Evolutionary conservation across 805 yeast genomes (phyloP).

Genomic region (Peterozyma xylosa): DNA sequence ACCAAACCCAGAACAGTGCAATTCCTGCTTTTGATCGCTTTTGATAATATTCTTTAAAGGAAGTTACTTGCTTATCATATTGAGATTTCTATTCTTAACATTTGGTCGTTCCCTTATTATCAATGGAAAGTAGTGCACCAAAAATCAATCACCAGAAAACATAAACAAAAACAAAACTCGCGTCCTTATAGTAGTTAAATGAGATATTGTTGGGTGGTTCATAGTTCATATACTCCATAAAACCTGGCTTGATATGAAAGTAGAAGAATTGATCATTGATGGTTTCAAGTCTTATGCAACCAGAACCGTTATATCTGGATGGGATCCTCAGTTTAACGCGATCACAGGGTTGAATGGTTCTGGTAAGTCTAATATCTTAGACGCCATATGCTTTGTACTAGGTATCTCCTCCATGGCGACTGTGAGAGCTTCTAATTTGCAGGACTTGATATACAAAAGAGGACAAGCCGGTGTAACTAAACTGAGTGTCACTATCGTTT

Average conservation of each 20-base stretch:
- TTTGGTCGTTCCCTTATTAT: no score
- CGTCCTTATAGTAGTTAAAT: no score
- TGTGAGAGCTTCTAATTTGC: constrained; percentile 87
- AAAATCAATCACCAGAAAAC: no score
- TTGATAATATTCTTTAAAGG: no score
- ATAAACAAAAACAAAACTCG: no score
- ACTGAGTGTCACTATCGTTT: constrained; percentile 94
- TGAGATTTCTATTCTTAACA: no score
- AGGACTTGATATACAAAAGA: constrained; percentile 90
- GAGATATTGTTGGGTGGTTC: no score
- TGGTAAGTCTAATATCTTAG: constrained; percentile 93
- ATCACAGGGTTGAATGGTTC: constrained; percentile 97
- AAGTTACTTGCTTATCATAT: no score
- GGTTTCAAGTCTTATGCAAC: constrained; percentile 98
- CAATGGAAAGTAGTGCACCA: no score
- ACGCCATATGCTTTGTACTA: constrained; percentile 96
- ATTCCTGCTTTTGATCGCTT: no score
- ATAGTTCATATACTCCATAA: no score
- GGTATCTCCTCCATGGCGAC: constrained; percentile 95
- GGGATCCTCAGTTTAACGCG: constrained; percentile 97
- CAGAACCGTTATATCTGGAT: constrained; percentile 87
- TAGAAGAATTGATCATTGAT: constrained; percentile 93
- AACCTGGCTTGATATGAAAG: constrained; percentile 47
- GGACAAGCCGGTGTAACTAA: constrained; percentile 98
- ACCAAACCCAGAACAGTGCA: not conserved